Evolutionary conservation across 257 asterid species (phyloP), one percentile per base, ranked within the genome.

Genomic region (Agastache rugosa): DNA sequence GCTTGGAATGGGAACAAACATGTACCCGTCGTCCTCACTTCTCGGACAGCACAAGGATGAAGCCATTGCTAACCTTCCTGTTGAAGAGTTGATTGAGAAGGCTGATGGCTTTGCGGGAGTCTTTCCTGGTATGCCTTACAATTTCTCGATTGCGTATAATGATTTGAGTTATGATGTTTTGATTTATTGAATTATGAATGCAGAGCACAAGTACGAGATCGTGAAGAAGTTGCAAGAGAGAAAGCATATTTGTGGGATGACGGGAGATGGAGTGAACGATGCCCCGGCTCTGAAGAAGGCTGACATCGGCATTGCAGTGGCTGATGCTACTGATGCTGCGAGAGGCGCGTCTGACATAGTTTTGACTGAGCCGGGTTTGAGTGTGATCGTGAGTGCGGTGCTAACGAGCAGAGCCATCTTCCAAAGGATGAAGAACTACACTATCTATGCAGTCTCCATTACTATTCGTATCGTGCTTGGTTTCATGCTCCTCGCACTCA

Each of bases 91-190:
- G 44, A 84, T 85, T 14, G 91, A 87, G 78, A 84, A 80, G 53
- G 91, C 87, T 10, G 91, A 87, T 77, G 91, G 91, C 42, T 85
- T 87, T 63, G 89, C 89, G 0, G 92, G 92, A 3, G 92, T 87
- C 60, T 87, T 87, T 34, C 92, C 89, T 2, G 90, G 90, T 86
- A 17, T 73, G 74, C 37, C 15, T 19, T 5, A 34, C 29, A 27
- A 55, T 61, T 67, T 56, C 15, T 56, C 8, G 1, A 50, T 0
- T 17, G 2, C 0, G 0, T 51, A 8, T 71, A 6, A 22, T 59
- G 42, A 1, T 11, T 2, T 12, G 3, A 61, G 42, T n/a, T 50
- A 67, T 55, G 5, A 27, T 41, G 25, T 69, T 50, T 39, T 74
- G 34, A 77, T 37, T 61, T 1, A 20, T n/a, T 42, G n/a, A 5